Conservation (phyloP, 2,329 filamentous ascomycete species). For the Phoma sp. region DNA sequence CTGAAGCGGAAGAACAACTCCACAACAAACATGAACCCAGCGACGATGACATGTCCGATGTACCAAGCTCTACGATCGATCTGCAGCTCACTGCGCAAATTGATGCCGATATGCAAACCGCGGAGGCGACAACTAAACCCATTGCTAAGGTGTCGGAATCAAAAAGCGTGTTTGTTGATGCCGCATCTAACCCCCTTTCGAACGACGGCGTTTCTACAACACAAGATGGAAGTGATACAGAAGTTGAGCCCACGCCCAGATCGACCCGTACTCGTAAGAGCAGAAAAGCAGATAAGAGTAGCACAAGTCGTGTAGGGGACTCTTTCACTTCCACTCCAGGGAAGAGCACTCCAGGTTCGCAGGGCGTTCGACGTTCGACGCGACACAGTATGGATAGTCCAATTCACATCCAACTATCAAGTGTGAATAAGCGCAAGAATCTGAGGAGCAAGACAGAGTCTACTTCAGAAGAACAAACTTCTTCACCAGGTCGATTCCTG, state of each 20-base stretch:
- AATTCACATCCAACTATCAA: slow-evolving; percentile 18
- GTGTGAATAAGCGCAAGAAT: slow-evolving; percentile 35
- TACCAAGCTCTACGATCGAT: slow-evolving; percentile 43
- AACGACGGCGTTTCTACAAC: background rate
- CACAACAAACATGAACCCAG: slow-evolving; percentile 2
- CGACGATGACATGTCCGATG: slow-evolving; percentile 30
- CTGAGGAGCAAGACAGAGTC: slow-evolving; percentile 19
- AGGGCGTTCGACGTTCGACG: slow-evolving; percentile 35
- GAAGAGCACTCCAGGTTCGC: slow-evolving; percentile 26
- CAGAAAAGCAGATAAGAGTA: slow-evolving; percentile 23
- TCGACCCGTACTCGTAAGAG: slow-evolving; percentile 13
- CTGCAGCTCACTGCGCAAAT: slow-evolving; percentile 46
- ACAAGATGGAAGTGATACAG: slow-evolving; percentile 25
- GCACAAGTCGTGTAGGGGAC: slow-evolving; percentile 46
- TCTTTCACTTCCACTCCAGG: slow-evolving; percentile 42
- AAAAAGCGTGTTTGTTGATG: slow-evolving; percentile 34
- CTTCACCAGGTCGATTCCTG: slow-evolving; percentile 49
- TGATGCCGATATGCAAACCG: slow-evolving; percentile 42
- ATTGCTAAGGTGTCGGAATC: slow-evolving; percentile 24
- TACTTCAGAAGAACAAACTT: slow-evolving; percentile 28
- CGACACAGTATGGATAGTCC: slow-evolving; percentile 37
- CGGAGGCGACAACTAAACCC: slow-evolving; percentile 7
- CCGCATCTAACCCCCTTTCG: slow-evolving; percentile 24
- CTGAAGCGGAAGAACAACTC: slow-evolving; percentile 7
- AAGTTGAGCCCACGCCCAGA: slow-evolving; percentile 32